Evolutionary conservation across 768 basidiomycete species (phyloP), one percentile per base, ranked within the genome.

Genomic region (Suillus hirtellus): DNA sequence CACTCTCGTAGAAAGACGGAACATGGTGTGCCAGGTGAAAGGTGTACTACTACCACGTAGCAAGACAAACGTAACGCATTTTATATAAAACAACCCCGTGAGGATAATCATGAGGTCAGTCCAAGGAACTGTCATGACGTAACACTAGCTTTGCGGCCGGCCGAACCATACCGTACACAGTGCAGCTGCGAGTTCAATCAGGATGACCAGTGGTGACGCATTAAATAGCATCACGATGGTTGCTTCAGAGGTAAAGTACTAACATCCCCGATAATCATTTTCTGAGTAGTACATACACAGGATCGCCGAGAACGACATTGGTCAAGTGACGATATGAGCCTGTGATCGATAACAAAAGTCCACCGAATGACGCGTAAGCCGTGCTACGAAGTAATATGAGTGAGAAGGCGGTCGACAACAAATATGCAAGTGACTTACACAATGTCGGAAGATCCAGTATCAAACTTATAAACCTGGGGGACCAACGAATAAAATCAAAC

Each of bases 351-450:
- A 99, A 88, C 47, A 99, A 81, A 19, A 99, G 83, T 21, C 97
- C 97, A 47, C 97, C 97, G 65, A 96, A 99, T 10, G 96, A 98
- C 47, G 91, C 90, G 75, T 98, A 99, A 21, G 89, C 96, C 34
- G 95, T 97, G 56, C 96, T 98, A 69, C 52, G 10, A 19, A 42
- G 21, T 47, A 47, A 19, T 43, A 9, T 60, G 34, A 34, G 52
- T 49, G 49, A 42, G 21, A 27, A 31, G 35, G 63, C 8, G 63
- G 60, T 54, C 35, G 14, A 53, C 61, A 60, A 58, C 24, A 58
- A 59, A 37, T 17, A 55, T 47, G 27, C 27, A 56, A 42, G 35
- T 15, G 44, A 80, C 91, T 67, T 80, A 96, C 94, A 96, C 95
- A 70, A 88, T 86, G 69, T 53, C 52, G 17, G 52, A 34, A 5